These are phyloP conservation scores for Castanea crenata DNA, from an alignment of 306 rosid species.

Conservation along the genomic window DNA sequence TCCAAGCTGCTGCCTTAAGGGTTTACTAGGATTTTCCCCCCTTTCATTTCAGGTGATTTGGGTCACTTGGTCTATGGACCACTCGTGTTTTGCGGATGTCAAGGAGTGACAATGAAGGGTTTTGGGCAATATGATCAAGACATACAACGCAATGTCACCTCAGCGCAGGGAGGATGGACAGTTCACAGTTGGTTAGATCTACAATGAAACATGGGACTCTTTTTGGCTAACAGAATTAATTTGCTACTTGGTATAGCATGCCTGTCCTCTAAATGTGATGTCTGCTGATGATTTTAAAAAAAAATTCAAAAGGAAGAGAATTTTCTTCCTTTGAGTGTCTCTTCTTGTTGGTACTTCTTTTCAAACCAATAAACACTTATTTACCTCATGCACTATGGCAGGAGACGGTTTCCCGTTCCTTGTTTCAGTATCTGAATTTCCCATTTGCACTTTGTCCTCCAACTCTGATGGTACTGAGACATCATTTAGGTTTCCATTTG, in stretches of 20 bases:
- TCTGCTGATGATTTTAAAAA: not conserved
- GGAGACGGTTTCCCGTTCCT: conserved; percentile 77
- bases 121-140: not conserved
- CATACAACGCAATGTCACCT: not conserved
- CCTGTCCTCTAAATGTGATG: not conserved
- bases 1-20: not conserved
- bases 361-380: not conserved
- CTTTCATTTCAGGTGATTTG: not conserved
- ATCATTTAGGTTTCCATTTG: conserved; percentile 83
- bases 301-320: not conserved
- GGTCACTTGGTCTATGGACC: not conserved
- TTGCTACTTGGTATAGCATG: not conserved
- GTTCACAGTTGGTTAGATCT: too few species aligned
- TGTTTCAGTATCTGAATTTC: conserved; percentile 48
- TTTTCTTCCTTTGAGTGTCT: not conserved
- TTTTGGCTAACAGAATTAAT: not conserved
- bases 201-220: not conserved
- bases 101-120: not conserved
- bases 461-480: conserved; percentile 90
- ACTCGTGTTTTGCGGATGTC: not conserved
- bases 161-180: too few species aligned
- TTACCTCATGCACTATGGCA: conserved; percentile 81
- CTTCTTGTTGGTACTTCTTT: not conserved
- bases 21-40: not conserved
- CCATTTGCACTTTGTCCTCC: conserved; percentile 80